These are phyloP conservation scores for Leccinum imitatum DNA, from an alignment of 768 basidiomycete species.

Conservation along the genomic window DNA sequence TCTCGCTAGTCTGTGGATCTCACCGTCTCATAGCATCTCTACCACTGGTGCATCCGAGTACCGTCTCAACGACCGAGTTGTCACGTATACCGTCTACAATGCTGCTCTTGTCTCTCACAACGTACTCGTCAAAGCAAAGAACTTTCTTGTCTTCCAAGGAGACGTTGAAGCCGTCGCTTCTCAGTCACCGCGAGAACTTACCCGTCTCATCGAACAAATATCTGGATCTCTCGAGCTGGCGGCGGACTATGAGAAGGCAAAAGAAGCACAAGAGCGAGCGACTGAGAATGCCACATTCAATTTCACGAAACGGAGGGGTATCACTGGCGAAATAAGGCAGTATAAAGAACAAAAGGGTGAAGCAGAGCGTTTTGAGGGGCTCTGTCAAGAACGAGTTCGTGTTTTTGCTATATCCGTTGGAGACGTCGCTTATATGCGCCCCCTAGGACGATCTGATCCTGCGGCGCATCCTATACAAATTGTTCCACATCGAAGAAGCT, in stretches of 20 bases:
- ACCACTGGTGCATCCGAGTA: constrained; percentile 89
- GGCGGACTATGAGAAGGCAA: constrained; percentile 85
- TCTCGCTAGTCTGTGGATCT: background rate
- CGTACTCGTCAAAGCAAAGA: constrained; percentile 98
- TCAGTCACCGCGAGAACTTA: constrained; percentile 87
- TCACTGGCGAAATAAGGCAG: constrained; percentile 93
- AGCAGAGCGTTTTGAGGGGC: constrained; percentile 80
- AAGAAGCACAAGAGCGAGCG: constrained; percentile 82
- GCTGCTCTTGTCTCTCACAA: constrained; percentile 84
- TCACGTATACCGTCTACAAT: constrained; percentile 89
- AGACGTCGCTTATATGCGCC: constrained; percentile 7
- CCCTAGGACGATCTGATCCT: constrained; percentile 77
- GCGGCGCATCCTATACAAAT: constrained; percentile 78
- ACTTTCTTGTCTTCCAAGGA: constrained; percentile 98
- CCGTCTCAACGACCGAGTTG: constrained; percentile 74
- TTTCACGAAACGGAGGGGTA: constrained; percentile 90
- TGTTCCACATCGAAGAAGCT: constrained; percentile 86
- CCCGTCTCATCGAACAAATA: constrained; percentile 92
- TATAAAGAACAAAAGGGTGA: constrained; percentile 97
- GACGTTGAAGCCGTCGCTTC: constrained; percentile 98
- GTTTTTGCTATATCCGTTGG: background rate
- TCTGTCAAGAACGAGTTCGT: constrained; percentile 73
- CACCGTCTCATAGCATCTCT: constrained; percentile 62
- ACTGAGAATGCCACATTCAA: constrained; percentile 95
- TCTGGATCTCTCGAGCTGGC: constrained; percentile 91